Conservation (phyloP, 441 rosid species). For the Mallotus japonicus region DNA sequence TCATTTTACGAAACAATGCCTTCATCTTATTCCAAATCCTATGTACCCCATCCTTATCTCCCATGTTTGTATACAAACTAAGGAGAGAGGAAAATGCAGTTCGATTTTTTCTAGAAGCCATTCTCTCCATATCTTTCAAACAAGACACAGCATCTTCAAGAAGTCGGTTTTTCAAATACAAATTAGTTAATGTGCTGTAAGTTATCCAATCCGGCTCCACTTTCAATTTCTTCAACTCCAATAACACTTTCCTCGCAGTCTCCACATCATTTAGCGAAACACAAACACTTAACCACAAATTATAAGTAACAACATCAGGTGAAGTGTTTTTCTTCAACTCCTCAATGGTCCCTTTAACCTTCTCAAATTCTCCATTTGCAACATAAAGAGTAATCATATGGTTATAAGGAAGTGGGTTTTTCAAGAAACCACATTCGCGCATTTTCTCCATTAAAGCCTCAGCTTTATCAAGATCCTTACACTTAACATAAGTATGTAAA, state of each 20-base stretch:
- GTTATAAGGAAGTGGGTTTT: constrained; percentile 65
- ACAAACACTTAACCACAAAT: constrained; percentile 61
- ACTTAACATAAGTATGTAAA: constrained; percentile 66
- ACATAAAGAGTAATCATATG: constrained; percentile 72
- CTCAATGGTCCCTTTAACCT: constrained; percentile 49
- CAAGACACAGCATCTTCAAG: constrained; percentile 56
- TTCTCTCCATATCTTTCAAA: constrained; percentile 83
- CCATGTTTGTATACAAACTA: constrained; percentile 62
- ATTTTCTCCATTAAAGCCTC: constrained; percentile 80
- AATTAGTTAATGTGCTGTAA: constrained; percentile 59
- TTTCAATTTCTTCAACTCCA: constrained; percentile 55
- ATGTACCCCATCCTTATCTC: constrained; percentile 52
- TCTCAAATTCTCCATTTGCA: constrained; percentile 48
- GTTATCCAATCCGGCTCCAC: constrained; percentile 87
- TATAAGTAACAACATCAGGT: constrained; percentile 73
- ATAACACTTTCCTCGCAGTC: constrained; percentile 57
- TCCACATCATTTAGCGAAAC: constrained; percentile 55
- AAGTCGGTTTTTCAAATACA: constrained; percentile 52
- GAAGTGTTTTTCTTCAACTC: constrained; percentile 55
- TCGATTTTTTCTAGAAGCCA: constrained; percentile 53
- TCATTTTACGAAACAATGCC: constrained; percentile 56
- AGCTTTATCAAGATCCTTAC: constrained; percentile 50
- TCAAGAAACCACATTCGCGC: constrained; percentile 62
- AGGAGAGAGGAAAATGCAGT: constrained; percentile 69
- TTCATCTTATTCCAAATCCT: constrained; percentile 74